Evolutionary conservation across 495 filamentous ascomycete species (phyloP), one percentile per base, ranked within the genome.

Genomic region (Aspergillus haitiensis): DNA sequence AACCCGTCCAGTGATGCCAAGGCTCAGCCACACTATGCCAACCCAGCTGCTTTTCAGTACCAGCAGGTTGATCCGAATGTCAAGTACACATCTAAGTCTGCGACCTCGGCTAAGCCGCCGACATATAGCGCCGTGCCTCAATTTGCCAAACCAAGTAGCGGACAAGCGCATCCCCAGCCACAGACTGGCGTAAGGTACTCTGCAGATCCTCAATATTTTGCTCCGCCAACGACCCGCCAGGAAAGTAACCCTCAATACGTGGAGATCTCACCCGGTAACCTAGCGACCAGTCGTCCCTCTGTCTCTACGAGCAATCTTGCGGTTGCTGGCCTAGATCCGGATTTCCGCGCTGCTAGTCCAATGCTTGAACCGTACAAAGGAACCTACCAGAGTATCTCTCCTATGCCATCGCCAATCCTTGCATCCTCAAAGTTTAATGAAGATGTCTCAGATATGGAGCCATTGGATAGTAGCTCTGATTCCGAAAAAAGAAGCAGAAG

Each of bases 321-420:
- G 2, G 75, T 74, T 18, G 67, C 51, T 10, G 67, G 66, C 5
- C 58, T 64, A 12, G 64, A 70, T 51, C 58, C 64, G 7, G 77
- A 74, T 47, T 71, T 72, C 42, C 82, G 88, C 9, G 90, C 90
- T 2, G 83, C 86, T 8, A 94, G 90, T 58, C 94, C 94, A 0
- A 78, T 97, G 15, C 82, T 97, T 11, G 94, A 97, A 73, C 88
- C 94, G 1, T 98, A 98, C 74, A 87, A 86, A 58, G 94, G 94
- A 7, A 96, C 92, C 1, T 98, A 95, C 68, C 94, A 98, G 72
- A 89, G 89, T 52, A 91, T 97, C 64, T 96, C 93, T 2, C 93
- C 94, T 2, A 94, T 96, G 91, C 93, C 93, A 0, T 92, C 90
- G 1, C 90, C 93, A 0, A 76, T 87, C 44, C 70, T 81, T 51